Base-by-base conservation (phyloP, 2,329 filamentous ascomycete genomes). In the Cordyceps cateniannulata region DNA sequence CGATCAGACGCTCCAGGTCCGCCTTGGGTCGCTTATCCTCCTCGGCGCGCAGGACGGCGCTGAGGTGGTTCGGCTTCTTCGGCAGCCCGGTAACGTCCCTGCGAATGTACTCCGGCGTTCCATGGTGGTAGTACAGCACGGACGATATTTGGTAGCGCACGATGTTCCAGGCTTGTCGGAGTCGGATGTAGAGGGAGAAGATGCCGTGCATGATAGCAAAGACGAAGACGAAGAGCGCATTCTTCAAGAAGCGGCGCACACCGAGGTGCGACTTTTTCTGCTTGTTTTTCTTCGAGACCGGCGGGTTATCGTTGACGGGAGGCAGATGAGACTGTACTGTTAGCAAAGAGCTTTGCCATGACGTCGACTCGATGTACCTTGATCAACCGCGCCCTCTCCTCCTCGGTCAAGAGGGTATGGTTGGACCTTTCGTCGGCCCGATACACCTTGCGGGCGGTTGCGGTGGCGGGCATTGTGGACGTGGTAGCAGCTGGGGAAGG, bases 51-150 rank as follows among this genome's bases (percentile, higher is more conserved):
- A 99, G 76, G 59, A 98, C 87, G 12, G 96, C 88, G 70, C 92
- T 97, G 55, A 99, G 74, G 71, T 99, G 95, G 65, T 89, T 84
- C 2, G 95, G 95, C 63, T 96, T 75, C 67, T 88, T 85, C 62
- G 80, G 82, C 61, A 99, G 75, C 10, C 82, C 81, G 72, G 85
- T 85, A 27, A 98, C 88, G 76, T 99, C 95, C 69, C 89, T 87
- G 69, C 88, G 86, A 67, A 99, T 96, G 70, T 96, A 85, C 71
- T 96, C 91, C 8, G 95, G 95, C 0, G 93, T 96, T 57, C 91
- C 90, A 74, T 99, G 95, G 76, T 99, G 96, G 77, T 99, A 95
- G 73, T 93, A 93, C 59, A 96, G 80, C 63, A 98, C 83, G 10
- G 91, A 90, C 58, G 91, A 84, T 65, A 93, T 78, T 62, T 90